Conservation (phyloP, 1,139 yeast genomes). For the Meyerozyma smithsonii region DNA sequence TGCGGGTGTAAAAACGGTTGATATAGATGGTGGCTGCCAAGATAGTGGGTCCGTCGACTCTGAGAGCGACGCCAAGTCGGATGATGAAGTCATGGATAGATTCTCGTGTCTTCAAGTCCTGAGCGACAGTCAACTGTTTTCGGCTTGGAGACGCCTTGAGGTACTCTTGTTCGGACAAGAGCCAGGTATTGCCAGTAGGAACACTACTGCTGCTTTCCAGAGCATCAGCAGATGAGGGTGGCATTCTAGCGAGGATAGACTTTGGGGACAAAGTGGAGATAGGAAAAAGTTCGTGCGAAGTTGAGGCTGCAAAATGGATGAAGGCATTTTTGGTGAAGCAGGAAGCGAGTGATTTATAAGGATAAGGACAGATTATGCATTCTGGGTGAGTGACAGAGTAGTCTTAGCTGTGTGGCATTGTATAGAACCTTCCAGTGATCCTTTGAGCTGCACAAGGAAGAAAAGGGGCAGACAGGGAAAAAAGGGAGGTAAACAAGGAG, state of each 20-base stretch:
- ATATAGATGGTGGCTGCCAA: constrained; percentile 40
- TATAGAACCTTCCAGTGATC: no score
- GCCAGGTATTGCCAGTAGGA: constrained; percentile 23
- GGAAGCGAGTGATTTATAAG: no score
- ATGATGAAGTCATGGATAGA: constrained; percentile 39
- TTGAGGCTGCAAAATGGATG: no score
- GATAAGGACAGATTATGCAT: no score
- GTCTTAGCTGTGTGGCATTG: no score
- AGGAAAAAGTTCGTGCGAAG: background rate
- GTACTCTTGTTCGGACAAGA: constrained; percentile 30
- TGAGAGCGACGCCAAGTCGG: constrained; percentile 31
- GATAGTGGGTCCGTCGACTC: constrained; percentile 41
- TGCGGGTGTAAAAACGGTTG: constrained; percentile 39
- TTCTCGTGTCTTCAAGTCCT: constrained; percentile 35
- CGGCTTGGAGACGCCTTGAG: constrained; percentile 30
- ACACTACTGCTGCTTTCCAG: background rate
- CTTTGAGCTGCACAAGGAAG: no score
- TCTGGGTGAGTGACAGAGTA: no score
- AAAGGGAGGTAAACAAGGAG: no score
- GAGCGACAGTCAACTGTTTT: constrained; percentile 18
- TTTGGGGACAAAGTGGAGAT: background rate
- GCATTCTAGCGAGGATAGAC: background rate
- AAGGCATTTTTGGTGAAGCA: no score
- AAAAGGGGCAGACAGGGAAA: no score
- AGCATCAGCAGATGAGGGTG: background rate